A percentile compares a stretch with the other conserved stretches of the same genome.
Conservation (phyloP, 208 protist genomes). For the Trypanosoma vivax region DNA sequence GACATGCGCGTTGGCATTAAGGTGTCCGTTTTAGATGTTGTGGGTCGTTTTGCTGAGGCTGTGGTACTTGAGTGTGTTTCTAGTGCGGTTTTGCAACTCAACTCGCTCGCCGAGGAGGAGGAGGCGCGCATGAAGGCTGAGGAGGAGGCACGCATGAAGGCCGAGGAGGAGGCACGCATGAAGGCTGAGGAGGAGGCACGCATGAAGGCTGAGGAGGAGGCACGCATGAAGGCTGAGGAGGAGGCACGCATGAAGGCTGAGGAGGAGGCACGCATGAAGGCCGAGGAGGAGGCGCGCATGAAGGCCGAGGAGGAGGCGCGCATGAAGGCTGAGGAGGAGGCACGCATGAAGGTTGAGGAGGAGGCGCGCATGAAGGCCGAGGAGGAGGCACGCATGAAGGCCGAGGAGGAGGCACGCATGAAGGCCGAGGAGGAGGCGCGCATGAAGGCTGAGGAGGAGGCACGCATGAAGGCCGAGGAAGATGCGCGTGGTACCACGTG, state of each 20-base stretch:
- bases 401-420: constrained; percentile 1
- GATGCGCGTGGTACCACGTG: neutral
- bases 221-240: neutral
- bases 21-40: too few relatives aligned
- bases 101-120: too few relatives aligned
- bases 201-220: neutral
- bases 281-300: neutral
- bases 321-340: constrained; percentile 13
- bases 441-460: neutral
- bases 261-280: neutral
- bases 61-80: too few relatives aligned
- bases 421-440: constrained; percentile 4
- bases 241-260: neutral
- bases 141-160: neutral
- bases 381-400: constrained; percentile 2
- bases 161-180: neutral
- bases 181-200: constrained; percentile 2
- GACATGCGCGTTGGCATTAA: neutral
- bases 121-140: too few relatives aligned
- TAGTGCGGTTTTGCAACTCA: too few relatives aligned
- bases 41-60: too few relatives aligned
- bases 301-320: constrained; percentile 9
- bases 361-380: constrained; percentile 3
- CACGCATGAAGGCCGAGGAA: neutral
- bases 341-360: constrained; percentile 5